phyloP scores from a whole-genome alignment of 1,284 basidiomycete species.

The Boletus sp. region DNA sequence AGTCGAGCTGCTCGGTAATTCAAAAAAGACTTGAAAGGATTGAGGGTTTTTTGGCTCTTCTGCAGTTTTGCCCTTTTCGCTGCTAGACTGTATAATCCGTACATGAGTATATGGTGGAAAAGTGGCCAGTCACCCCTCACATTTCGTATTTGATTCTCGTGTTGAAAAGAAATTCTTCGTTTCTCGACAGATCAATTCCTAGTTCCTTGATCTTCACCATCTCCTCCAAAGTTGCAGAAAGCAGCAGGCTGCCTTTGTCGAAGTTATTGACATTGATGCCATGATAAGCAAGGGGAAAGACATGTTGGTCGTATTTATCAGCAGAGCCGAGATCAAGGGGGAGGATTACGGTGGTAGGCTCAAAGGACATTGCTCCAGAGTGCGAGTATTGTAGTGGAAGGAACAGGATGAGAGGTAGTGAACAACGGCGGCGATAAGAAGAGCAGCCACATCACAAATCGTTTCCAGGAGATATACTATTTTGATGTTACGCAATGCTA shows the following conservation, averaged over 20 bases:
- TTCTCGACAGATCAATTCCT: slow-evolving; percentile 2
- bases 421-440: no score
- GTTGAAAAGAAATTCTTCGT: slow-evolving; percentile 2
- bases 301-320: not conserved
- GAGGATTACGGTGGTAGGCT: not conserved
- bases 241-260: slow-evolving; percentile 2
- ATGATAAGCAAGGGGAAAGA: not conserved
- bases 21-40: not conserved
- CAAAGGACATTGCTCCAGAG: not conserved
- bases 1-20: not conserved
- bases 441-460: no score
- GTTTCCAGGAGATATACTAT: no score
- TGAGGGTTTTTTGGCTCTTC: not conserved
- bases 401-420: not conserved
- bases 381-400: not conserved
- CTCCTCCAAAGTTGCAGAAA: slow-evolving; percentile 6
- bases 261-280: not conserved
- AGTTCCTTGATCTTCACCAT: slow-evolving; percentile 1
- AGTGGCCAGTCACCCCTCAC: slow-evolving; percentile 1
- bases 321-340: no score
- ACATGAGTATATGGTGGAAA: not conserved
- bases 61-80: not conserved
- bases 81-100: slow-evolving; percentile 2
- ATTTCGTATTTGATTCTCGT: slow-evolving; percentile 6
- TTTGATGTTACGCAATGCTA: no score